Evolutionary conservation across 306 rosid species (phyloP).

Genomic region (Citrullus amarus): DNA sequence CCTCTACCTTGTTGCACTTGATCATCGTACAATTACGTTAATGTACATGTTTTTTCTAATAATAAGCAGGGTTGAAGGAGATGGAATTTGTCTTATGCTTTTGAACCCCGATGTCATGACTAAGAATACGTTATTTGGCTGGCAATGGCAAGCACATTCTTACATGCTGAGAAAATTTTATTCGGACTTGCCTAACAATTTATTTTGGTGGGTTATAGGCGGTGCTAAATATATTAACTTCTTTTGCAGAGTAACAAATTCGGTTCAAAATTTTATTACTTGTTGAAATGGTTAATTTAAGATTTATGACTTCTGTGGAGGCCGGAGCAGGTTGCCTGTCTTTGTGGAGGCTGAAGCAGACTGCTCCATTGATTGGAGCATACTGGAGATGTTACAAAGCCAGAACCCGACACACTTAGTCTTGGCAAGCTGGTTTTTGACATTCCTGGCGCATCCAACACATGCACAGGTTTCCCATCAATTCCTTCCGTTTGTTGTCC

Average conservation of each 20-base stretch:
- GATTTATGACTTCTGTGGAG: too few species aligned
- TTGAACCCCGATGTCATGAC: neutral
- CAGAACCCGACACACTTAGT: slow-evolving; percentile 26
- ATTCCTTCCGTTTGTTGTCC: neutral
- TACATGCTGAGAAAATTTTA: neutral
- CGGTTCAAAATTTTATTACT: neutral
- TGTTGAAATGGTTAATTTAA: neutral
- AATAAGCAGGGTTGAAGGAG: neutral
- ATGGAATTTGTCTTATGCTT: neutral
- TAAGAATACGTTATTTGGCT: neutral
- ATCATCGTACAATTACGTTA: neutral
- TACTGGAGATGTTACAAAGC: slow-evolving; percentile 61
- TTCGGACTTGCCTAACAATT: neutral
- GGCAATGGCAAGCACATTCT: neutral
- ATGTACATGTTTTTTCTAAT: neutral
- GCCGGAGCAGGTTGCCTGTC: neutral
- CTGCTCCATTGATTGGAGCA: slow-evolving; percentile 22
- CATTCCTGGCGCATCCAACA: slow-evolving; percentile 42
- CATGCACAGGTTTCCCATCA: slow-evolving; percentile 46
- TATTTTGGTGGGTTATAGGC: neutral
- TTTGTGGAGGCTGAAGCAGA: slow-evolving; percentile 71
- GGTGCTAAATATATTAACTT: neutral
- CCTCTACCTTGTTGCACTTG: neutral
- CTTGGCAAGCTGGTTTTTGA: slow-evolving; percentile 57
- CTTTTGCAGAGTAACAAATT: neutral